phyloP scores from a whole-genome alignment of 257 asterid genomes.

The Scutellaria minor region DNA sequence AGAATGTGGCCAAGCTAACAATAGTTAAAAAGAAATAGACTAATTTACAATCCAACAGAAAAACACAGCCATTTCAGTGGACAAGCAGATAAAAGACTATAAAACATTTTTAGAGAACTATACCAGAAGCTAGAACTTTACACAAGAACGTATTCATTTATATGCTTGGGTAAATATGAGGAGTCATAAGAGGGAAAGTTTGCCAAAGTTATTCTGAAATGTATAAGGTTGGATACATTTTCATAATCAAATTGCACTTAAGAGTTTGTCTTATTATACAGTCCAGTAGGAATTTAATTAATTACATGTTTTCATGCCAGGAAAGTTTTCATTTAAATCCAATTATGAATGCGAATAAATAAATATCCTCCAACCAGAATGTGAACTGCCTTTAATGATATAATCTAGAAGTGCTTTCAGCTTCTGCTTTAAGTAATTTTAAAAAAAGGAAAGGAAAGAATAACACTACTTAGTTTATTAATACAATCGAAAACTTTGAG shows the following conservation, averaged over 20 bases:
- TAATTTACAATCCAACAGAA: background rate
- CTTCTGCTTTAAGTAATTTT: background rate
- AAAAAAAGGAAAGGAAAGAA: background rate
- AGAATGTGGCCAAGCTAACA: background rate
- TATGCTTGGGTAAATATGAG: background rate
- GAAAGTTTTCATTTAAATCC: background rate
- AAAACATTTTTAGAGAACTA: background rate
- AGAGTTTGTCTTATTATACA: background rate
- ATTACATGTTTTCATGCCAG: background rate
- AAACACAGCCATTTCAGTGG: constrained; percentile 13
- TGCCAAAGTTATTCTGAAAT: background rate
- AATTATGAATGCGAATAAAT: background rate
- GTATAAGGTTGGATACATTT: background rate
- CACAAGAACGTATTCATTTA: background rate
- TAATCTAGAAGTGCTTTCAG: background rate
- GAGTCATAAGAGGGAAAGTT: background rate
- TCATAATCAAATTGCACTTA: background rate
- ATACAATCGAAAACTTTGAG: no score
- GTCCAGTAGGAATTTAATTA: background rate
- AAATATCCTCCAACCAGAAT: background rate
- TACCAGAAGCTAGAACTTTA: background rate
- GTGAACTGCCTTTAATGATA: background rate
- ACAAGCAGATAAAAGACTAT: constrained; percentile 17
- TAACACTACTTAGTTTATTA: background rate
- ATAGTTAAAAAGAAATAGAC: background rate